Evolutionary conservation across 306 rosid genomes (phyloP), one percentile per base, ranked within the genome.

Genomic region (Cajanus cajan): DNA sequence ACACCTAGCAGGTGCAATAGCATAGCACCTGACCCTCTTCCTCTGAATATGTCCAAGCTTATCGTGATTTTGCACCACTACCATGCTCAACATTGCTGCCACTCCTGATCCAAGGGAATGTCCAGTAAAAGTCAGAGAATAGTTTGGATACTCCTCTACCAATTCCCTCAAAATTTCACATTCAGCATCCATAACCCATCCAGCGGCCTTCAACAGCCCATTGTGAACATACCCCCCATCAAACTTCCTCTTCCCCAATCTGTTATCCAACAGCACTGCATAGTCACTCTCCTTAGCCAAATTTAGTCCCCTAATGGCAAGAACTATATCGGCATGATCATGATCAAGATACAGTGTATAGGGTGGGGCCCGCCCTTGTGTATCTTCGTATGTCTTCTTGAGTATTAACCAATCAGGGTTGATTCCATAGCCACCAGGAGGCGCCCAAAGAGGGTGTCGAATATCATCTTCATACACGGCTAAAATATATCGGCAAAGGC

Each of bases 71-170:
- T 90, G 97, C 68, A 89, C 97, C 22, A 85, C 98, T 77, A 94
- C 71, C 91, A 94, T 80, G 45, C 93, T 68, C 66, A 94, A 80
- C 91, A 92, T 72, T 55, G 96, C 87, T 11, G 97, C 97, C 43
- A 94, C 97, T 51, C 98, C 98, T 0, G 98, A 92, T 67, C 98
- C 98, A 76, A 94, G 91, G 62, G 97, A 94, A 82, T 94, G 98
- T 40, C 98, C 98, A 0, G 92, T 72, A 71, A 94, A 94, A 83
- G 96, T 92, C 82, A 94, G 85, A n/a, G 98, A 87, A 81, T 94
- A 94, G 40, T 82, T 82, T 3, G 92, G 97, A 87, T 94, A 83
- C 82, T 80, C 81, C 82, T 76, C 85, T 28, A 89, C 86, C 88
- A 92, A 84, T 57, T 85, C 89, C 89, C 79, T 89, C 83, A 94